Evolutionary conservation across 192 early-diverging fungal species (phyloP).

Genomic region (Thoreauomyces humboldtii): DNA sequence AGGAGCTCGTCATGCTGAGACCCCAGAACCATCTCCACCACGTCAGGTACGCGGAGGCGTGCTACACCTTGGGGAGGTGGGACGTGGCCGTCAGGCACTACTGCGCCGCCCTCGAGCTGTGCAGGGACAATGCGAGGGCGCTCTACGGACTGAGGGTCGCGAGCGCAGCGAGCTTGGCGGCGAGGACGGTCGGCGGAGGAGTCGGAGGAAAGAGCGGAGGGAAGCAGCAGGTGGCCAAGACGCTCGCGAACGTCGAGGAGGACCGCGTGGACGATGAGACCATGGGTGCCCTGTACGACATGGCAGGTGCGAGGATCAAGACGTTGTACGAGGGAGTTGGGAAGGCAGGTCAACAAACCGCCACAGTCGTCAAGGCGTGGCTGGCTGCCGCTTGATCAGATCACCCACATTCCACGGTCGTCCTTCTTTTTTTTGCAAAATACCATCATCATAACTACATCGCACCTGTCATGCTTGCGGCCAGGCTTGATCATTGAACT

Average conservation of each 20-base stretch:
- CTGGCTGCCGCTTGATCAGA: too few species aligned
- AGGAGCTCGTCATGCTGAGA: slow-evolving; percentile 86
- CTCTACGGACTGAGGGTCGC: slow-evolving; percentile 68
- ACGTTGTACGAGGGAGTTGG: background rate
- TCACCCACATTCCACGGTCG: too few species aligned
- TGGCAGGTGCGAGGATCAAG: background rate
- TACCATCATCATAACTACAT: too few species aligned
- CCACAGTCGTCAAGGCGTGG: slow-evolving; percentile 1
- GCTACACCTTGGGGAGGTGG: slow-evolving; percentile 67
- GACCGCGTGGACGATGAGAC: background rate
- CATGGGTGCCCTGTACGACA: background rate
- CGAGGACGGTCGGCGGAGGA: background rate
- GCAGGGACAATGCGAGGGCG: slow-evolving; percentile 78
- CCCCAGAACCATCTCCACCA: slow-evolving; percentile 85
- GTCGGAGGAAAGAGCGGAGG: background rate
- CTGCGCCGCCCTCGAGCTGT: slow-evolving; percentile 83
- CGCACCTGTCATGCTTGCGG: too few species aligned
- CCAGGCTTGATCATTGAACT: too few species aligned
- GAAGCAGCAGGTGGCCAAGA: background rate
- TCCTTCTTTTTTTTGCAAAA: too few species aligned
- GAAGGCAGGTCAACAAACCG: background rate
- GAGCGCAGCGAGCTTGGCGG: background rate
- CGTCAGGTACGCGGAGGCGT: slow-evolving; percentile 86
- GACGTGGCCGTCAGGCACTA: slow-evolving; percentile 82
- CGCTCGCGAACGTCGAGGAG: background rate